phyloP scores from a whole-genome alignment of 2,329 filamentous ascomycete species.

The Hirsutella rhossiliensis region DNA sequence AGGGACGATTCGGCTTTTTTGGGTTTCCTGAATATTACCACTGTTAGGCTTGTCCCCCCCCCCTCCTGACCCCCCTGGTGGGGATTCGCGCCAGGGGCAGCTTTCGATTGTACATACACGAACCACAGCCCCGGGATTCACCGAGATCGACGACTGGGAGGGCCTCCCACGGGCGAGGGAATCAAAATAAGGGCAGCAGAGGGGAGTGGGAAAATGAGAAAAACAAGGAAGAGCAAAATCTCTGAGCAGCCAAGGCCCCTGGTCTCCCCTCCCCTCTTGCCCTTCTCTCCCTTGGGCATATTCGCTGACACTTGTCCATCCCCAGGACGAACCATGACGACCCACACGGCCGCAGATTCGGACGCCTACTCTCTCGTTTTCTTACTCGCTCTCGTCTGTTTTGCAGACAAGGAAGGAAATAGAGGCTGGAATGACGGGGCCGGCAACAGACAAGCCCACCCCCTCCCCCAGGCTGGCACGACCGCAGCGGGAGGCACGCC shows the following conservation, averaged over 20 bases:
- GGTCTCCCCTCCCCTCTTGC: conserved; percentile 2
- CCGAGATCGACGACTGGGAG: conserved; percentile 18
- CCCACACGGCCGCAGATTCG: conserved; percentile 29
- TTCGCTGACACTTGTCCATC: conserved; percentile 22
- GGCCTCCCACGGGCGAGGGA: neutral
- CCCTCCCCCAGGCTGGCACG: no score
- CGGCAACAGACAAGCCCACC: no score
- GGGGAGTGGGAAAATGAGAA: neutral
- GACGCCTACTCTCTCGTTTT: conserved; percentile 14
- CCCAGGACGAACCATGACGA: conserved; percentile 24
- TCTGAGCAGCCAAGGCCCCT: conserved; percentile 13
- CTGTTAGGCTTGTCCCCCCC: neutral
- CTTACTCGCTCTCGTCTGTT: neutral
- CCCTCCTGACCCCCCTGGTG: neutral
- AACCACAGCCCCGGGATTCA: conserved; percentile 22
- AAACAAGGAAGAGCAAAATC: neutral
- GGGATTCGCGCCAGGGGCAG: conserved; percentile 2
- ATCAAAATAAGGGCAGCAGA: neutral
- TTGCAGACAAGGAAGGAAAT: neutral
- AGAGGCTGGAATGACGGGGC: no score
- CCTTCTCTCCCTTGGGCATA: conserved; percentile 15
- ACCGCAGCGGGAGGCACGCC: no score
- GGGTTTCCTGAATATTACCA: no score
- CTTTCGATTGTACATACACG: conserved; percentile 3
- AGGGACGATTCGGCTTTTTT: no score